Conservation (phyloP, 2,329 filamentous ascomycete genomes). For the Epichloe typhina region DNA sequence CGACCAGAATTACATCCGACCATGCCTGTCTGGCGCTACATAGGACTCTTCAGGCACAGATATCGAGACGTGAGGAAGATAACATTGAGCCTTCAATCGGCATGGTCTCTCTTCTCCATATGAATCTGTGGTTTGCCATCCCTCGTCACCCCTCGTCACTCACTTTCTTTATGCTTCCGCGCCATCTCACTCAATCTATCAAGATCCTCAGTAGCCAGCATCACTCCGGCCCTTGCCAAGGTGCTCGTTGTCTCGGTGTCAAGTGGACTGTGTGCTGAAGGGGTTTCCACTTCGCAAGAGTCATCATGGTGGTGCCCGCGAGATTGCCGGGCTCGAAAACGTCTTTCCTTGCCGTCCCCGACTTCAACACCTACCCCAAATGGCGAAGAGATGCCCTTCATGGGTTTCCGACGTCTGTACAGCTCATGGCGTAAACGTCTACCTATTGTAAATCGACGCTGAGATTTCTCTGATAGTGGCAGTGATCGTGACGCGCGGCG, state of each 20-base stretch:
- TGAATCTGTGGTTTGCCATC: neutral
- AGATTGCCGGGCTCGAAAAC: slow-evolving; percentile 18
- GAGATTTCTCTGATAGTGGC: slow-evolving; percentile 1
- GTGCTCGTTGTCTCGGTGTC: slow-evolving; percentile 12
- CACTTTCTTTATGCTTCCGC: slow-evolving; percentile 3
- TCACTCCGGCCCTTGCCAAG: slow-evolving; percentile 15
- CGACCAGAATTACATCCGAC: neutral
- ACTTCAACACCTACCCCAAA: slow-evolving; percentile 4
- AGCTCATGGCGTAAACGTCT: neutral
- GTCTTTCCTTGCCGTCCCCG: slow-evolving; percentile 16
- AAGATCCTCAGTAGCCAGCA: slow-evolving; percentile 18
- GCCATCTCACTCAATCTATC: slow-evolving; percentile 19
- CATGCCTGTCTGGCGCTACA: neutral
- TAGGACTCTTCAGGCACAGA: neutral
- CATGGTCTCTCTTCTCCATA: neutral
- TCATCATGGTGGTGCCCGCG: slow-evolving; percentile 12
- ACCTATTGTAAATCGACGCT: neutral
- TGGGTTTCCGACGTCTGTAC: slow-evolving; percentile 5
- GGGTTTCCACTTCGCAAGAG: slow-evolving; percentile 11
- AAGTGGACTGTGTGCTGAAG: slow-evolving; percentile 10
- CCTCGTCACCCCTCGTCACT: neutral
- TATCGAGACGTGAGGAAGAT: neutral
- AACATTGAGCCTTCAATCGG: neutral
- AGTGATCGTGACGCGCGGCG: slow-evolving; percentile 3
- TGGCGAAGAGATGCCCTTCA: neutral